Percentiles rank a stretch among this genome's conserved stretches.
Conservation (phyloP, 805 yeast species). For the Cyberlindnera americana region DNA sequence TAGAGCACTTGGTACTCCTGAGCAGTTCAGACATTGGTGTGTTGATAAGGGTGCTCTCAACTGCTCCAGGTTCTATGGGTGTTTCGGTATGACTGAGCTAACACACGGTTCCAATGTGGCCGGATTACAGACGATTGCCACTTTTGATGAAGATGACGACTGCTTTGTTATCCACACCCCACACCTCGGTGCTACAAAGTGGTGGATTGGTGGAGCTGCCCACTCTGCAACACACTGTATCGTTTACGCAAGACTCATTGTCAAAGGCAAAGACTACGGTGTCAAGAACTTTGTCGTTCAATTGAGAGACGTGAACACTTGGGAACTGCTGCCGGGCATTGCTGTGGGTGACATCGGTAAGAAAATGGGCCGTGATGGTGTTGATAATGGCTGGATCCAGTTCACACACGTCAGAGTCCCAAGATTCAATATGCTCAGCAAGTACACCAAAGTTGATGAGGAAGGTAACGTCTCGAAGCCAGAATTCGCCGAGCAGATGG, state of each 20-base stretch:
- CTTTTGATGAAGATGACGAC: constrained; percentile 61
- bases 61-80: constrained; percentile 64
- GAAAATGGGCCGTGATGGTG: constrained; percentile 95
- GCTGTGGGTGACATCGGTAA: constrained; percentile 89
- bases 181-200: constrained; percentile 78
- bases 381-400: constrained; percentile 97
- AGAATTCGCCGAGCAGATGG: constrained; percentile 73
- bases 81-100: constrained; percentile 90
- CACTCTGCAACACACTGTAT: constrained; percentile 86
- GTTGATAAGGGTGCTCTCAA: constrained; percentile 56
- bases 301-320: constrained; percentile 69
- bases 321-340: constrained; percentile 70
- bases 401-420: constrained; percentile 83
- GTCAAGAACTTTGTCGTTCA: constrained; percentile 93
- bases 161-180: constrained; percentile 81
- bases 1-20: constrained; percentile 81
- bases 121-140: constrained; percentile 84
- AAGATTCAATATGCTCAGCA: constrained; percentile 74
- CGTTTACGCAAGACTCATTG: constrained; percentile 81
- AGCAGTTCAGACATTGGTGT: constrained; percentile 82
- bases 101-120: constrained; percentile 95
- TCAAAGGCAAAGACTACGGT: constrained; percentile 83
- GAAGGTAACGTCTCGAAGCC: constrained; percentile 67
- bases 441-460: constrained; percentile 65
- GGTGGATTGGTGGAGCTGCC: constrained; percentile 99